Evolutionary conservation across 2,329 filamentous ascomycete genomes (phyloP), one percentile per base, ranked within the genome.

Genomic region (Polytolypa hystricis): DNA sequence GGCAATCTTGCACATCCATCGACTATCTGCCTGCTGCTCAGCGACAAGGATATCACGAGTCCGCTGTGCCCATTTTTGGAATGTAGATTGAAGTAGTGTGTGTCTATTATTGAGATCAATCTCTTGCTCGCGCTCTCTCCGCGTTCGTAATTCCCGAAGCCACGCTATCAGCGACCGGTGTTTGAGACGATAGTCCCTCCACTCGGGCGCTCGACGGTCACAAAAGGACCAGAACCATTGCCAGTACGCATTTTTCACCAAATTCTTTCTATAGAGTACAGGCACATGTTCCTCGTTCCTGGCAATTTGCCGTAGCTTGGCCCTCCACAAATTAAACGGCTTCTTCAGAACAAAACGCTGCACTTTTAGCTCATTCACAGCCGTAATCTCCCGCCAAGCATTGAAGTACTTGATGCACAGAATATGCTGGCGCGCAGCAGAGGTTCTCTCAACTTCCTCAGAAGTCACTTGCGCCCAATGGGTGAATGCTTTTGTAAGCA

Each of bases 401-500:
- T 73, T 73, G 55, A 84, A 84, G 42, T 77, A 79, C 38, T 74
- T 73, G 9, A 73, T 74, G 38, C 79, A 69, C 37, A 91, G 61
- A 41, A 87, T 75, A 52, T 84, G 81, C 42, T 75, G 68, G 43
- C 81, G 71, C 14, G 82, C 84, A 28, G 76, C 67, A 4, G 72
- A 74, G 3, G 81, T 84, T 27, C 74, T 71, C 43, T 76, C 70
- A 11, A 77, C 65, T 49, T 84, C 74, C 10, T 82, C 75, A 4
- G 68, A 70, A 8, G 81, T 71, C 34, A 71, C 66, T 37, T 72
- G 70, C 8, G 73, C 71, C 84, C 84, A 93, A 44, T 81, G 75
- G 1, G 67, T 71, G 39, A 84, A 77, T 2, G 73, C 70, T 53
- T 76, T 79, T 3, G 69, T 72, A 39, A 80, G 56, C 5, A 84